Base-by-base conservation (phyloP, 208 protist species). In the Endotrypanum monterogeii region DNA sequence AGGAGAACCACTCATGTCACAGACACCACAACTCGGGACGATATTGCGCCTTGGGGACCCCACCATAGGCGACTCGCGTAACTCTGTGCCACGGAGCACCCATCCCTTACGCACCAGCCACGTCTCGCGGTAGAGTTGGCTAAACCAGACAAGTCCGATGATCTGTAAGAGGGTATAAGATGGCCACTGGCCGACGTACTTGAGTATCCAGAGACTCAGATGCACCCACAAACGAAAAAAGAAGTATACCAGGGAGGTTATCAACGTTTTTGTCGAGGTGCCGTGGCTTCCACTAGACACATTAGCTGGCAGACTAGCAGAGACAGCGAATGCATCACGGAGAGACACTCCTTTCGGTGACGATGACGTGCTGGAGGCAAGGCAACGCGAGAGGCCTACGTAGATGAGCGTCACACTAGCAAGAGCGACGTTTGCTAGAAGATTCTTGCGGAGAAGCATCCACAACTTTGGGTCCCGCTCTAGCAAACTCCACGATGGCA, bases 41-140 rank as follows among this genome's bases (percentile, higher is more conserved):
- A 32, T 39, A 16, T 51, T 70, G 25, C 0, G 16, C 28, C 25
- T 56, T 18, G 30, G 48, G n/a, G 30, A 28, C 48, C 30, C 32
- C 16, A 12, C 30, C 18, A 66, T n/a, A 1, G 71, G 48, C 18
- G 71, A 39, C 66, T 75, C 71, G 11, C 76, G 71, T 55, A 78
- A 63, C 2, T 71, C 44, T 3, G 73, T 78, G 56, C 74, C 74
- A 39, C 69, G 73, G 71, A 84, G 71, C 65, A 84, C 70, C 71
- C 74, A 77, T 18, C 80, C 74, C 48, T 84, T 86, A 32, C 82
- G 78, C 73, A 86, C 67, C 62, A 86, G 39, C 79, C 82, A 86
- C 56, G 73, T 76, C 67, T 88, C 80, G 23, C 61, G 80, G 74
- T 83, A 88, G 61, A 88, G 74, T 46, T 79, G 71, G 25, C 50